phyloP scores from a whole-genome alignment of 2,329 filamentous ascomycete genomes.

The Dactylellina drechsleri region DNA sequence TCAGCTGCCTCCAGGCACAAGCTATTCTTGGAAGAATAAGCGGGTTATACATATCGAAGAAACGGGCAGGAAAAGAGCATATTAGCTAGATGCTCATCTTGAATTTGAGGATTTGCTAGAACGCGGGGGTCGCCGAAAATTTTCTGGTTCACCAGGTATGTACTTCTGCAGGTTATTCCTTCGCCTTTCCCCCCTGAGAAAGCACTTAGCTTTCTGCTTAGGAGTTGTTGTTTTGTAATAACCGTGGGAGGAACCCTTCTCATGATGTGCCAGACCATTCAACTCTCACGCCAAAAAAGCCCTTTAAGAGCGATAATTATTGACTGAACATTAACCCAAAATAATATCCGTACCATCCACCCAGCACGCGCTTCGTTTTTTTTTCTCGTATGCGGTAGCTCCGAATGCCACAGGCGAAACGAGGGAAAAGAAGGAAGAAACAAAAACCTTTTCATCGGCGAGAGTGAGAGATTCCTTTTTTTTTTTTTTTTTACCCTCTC shows the following conservation, averaged over 20 bases:
- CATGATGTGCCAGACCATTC: slow-evolving; percentile 34
- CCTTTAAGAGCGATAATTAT: slow-evolving; percentile 54
- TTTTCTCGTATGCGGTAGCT: slow-evolving; percentile 13
- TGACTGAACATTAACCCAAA: slow-evolving; percentile 39
- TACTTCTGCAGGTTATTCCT: slow-evolving; percentile 24
- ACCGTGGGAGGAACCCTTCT: slow-evolving; percentile 42
- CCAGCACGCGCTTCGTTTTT: slow-evolving; percentile 16
- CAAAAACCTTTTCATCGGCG: slow-evolving; percentile 18
- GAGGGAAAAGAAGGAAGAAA: slow-evolving; percentile 13
- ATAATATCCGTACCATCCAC: slow-evolving; percentile 45
- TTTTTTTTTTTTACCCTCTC: not conserved
- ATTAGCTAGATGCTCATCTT: slow-evolving; percentile 48
- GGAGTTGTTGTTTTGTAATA: slow-evolving; percentile 52
- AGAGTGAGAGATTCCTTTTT: slow-evolving; percentile 18
- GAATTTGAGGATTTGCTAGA: slow-evolving; percentile 30
- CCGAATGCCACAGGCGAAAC: slow-evolving; percentile 31
- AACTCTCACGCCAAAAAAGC: slow-evolving; percentile 46
- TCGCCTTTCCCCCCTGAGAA: slow-evolving; percentile 19
- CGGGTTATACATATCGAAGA: slow-evolving; percentile 30
- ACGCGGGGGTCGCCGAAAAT: slow-evolving; percentile 48
- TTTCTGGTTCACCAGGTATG: slow-evolving; percentile 54
- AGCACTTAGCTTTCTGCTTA: slow-evolving; percentile 19
- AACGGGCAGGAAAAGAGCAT: slow-evolving; percentile 42
- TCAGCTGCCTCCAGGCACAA: slow-evolving; percentile 52
- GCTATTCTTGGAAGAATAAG: slow-evolving; percentile 55